Conservation (phyloP, 768 basidiomycete genomes). For the Mrakia gelida region DNA sequence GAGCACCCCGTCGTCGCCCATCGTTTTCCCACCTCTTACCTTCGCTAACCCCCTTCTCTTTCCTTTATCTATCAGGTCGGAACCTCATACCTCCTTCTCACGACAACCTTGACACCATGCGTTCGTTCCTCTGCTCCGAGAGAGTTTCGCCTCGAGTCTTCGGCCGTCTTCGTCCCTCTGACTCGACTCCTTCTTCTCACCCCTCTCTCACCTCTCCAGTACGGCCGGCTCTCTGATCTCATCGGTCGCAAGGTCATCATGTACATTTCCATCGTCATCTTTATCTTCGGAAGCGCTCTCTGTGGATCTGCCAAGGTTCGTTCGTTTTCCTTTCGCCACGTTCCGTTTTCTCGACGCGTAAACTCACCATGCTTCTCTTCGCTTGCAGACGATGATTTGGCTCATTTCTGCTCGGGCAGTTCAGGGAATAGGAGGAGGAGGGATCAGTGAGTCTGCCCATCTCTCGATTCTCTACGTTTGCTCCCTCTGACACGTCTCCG, state of each 20-base stretch:
- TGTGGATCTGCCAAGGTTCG: slow-evolving; percentile 12
- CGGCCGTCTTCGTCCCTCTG: background rate
- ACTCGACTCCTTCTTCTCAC: background rate
- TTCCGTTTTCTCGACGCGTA: background rate
- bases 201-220: background rate
- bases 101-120: slow-evolving; percentile 24
- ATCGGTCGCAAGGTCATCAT: slow-evolving; percentile 68
- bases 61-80: background rate
- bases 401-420: slow-evolving; percentile 69
- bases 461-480: background rate
- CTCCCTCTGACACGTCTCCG: too few species aligned
- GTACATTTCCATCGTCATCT: slow-evolving; percentile 60
- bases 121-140: background rate
- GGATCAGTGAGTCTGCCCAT: slow-evolving; percentile 8
- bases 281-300: slow-evolving; percentile 54
- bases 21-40: too few species aligned
- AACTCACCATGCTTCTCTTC: background rate
- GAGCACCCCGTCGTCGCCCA: background rate
- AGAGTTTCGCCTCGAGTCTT: slow-evolving; percentile 1
- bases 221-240: slow-evolving; percentile 14
- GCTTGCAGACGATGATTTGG: slow-evolving; percentile 74
- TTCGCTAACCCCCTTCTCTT: too few species aligned
- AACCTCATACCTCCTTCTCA: slow-evolving; percentile 16
- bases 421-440: slow-evolving; percentile 57
- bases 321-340: background rate